A percentile compares a stretch with the other conserved stretches of the same genome.
These are phyloP conservation scores for Colletotrichum eremochloae DNA, from an alignment of 2,329 filamentous ascomycete genomes.

Conservation along the genomic window DNA sequence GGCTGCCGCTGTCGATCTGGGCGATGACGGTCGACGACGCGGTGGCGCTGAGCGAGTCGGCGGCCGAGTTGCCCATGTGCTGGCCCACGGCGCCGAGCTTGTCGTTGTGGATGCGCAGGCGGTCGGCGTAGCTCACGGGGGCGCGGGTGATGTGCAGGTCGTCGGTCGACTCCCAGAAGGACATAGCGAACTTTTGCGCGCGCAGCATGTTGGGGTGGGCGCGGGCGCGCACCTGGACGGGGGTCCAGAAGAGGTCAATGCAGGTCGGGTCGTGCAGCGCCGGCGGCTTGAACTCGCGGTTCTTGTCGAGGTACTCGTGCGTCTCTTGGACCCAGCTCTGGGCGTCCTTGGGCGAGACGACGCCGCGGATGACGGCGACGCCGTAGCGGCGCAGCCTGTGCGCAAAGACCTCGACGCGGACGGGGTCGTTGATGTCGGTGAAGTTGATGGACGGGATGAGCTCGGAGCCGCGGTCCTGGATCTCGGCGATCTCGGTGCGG, in stretches of 20 bases:
- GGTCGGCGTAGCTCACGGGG: slow-evolving; percentile 73
- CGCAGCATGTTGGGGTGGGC: slow-evolving; percentile 56
- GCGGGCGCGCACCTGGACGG: slow-evolving; percentile 55
- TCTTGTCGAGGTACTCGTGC: slow-evolving; percentile 65
- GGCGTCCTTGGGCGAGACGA: slow-evolving; percentile 48
- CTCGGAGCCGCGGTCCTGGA: slow-evolving; percentile 50
- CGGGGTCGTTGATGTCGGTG: slow-evolving; percentile 51
- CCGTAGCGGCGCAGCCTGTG: slow-evolving; percentile 49
- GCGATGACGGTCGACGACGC: slow-evolving; percentile 65
- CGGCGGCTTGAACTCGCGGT: slow-evolving; percentile 60
- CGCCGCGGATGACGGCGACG: slow-evolving; percentile 50
- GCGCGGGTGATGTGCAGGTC: slow-evolving; percentile 57
- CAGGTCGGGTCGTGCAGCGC: slow-evolving; percentile 75
- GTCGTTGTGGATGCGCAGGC: slow-evolving; percentile 64
- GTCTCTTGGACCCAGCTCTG: slow-evolving; percentile 64
- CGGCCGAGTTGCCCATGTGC: slow-evolving; percentile 54
- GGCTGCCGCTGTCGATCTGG: slow-evolving; percentile 73
- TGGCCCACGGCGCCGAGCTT: slow-evolving; percentile 42
- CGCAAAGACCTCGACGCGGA: slow-evolving; percentile 46
- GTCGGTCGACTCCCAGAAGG: slow-evolving; percentile 65
- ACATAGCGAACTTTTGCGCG: slow-evolving; percentile 63
- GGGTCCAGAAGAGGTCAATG: slow-evolving; percentile 75
- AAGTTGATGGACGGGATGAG: slow-evolving; percentile 60
- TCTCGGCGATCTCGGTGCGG: slow-evolving; percentile 53
- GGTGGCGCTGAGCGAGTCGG: slow-evolving; percentile 57